These are phyloP conservation scores for Schizosaccharomyces octosporus DNA, from an alignment of 805 yeast species.

Conservation along the genomic window DNA sequence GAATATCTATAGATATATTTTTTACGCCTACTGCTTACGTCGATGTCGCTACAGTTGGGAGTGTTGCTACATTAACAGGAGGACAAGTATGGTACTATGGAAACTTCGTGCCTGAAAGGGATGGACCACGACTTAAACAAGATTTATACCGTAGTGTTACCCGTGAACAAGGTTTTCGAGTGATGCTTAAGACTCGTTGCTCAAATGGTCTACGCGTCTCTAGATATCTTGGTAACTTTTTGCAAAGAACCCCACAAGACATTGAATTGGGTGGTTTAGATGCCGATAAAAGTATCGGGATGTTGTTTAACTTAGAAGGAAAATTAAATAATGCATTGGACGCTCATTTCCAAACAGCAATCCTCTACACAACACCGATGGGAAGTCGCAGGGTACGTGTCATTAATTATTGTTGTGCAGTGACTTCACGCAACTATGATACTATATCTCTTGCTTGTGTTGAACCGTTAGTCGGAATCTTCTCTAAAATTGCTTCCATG, in stretches of 20 bases:
- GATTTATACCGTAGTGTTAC: constrained; percentile 20
- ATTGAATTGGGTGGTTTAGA: constrained; percentile 46
- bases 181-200: constrained; percentile 60
- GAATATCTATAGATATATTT: constrained; percentile 56
- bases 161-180: constrained; percentile 45
- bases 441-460: constrained; percentile 64
- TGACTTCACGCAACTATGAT: constrained; percentile 45
- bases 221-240: constrained; percentile 42
- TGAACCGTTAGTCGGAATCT: constrained; percentile 26
- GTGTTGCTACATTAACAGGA: constrained; percentile 39
- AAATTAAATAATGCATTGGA: constrained; percentile 44
- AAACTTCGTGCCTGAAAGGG: constrained; percentile 40
- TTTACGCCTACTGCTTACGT: constrained; percentile 39
- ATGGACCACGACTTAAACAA: constrained; percentile 38
- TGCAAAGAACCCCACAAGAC: constrained; percentile 21
- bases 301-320: constrained; percentile 55
- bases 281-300: constrained; percentile 40
- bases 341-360: constrained; percentile 75
- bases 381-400: constrained; percentile 72
- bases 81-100: constrained; percentile 46
- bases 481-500: constrained; percentile 12
- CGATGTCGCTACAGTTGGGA: constrained; percentile 52
- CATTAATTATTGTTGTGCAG: constrained; percentile 61
- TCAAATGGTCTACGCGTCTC: constrained; percentile 67
- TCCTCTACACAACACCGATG: constrained; percentile 51